A percentile compares a stretch with the other conserved stretches of the same genome.
Conservation (phyloP, 495 filamentous ascomycete genomes). For the Talaromyces liani region DNA sequence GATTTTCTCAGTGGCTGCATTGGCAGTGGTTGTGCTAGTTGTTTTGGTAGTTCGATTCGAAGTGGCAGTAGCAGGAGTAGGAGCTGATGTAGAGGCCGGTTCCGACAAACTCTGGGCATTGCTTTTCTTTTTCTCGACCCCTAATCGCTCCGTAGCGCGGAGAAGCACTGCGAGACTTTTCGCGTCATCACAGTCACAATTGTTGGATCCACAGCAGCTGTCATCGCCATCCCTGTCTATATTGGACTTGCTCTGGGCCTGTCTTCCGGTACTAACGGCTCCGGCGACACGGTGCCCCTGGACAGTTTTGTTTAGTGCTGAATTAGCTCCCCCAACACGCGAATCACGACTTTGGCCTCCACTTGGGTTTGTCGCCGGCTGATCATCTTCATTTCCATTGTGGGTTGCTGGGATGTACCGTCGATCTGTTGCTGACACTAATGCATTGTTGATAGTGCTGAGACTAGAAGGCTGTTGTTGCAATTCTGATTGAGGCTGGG, state of each 20-base stretch:
- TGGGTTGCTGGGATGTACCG: not conserved
- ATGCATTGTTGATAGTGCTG: not conserved
- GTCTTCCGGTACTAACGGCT: not conserved
- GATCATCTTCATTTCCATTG: not conserved
- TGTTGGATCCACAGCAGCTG: not conserved
- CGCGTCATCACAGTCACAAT: slow-evolving; percentile 6
- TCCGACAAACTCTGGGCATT: not conserved
- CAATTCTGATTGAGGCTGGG: not conserved
- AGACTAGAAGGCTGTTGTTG: not conserved
- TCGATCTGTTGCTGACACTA: not conserved
- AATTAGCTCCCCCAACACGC: not conserved
- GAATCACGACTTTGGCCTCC: not conserved
- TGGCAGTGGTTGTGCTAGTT: not conserved
- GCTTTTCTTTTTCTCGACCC: not conserved
- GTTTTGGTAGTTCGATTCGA: not conserved
- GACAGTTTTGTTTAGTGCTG: not conserved
- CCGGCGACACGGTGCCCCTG: not conserved
- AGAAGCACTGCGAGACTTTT: slow-evolving; percentile 8
- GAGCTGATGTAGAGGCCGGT: not conserved
- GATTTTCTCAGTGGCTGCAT: not conserved
- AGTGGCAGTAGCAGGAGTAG: not conserved
- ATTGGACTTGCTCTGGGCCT: not conserved
- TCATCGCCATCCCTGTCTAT: slow-evolving; percentile 1
- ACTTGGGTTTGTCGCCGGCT: not conserved
- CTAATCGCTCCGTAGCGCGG: slow-evolving; percentile 5